Percentiles rank a stretch among this genome's conserved stretches.
phyloP scores from a whole-genome alignment of 257 asterid genomes.

The Paraleonurus japonicus region DNA sequence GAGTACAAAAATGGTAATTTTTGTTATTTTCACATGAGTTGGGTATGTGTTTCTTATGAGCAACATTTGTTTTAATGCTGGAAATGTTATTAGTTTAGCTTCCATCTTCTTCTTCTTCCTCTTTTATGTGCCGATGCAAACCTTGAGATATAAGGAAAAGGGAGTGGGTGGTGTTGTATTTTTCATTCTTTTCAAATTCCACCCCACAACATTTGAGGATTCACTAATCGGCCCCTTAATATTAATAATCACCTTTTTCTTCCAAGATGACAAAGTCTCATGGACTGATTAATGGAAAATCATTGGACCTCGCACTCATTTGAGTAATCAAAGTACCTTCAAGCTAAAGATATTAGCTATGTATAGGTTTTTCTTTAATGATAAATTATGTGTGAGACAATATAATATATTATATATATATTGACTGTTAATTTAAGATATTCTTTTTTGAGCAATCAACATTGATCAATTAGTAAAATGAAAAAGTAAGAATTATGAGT shows the following conservation, averaged over 20 bases:
- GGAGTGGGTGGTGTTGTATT: constrained; percentile 55
- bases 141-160: constrained; percentile 68
- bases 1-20: constrained; percentile 18
- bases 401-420: no score
- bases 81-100: not conserved
- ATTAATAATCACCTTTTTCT: constrained; percentile 51
- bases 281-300: constrained; percentile 38
- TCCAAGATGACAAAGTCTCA: no score
- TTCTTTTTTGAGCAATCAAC: no score
- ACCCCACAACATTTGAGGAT: constrained; percentile 72
- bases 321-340: not conserved
- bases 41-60: not conserved
- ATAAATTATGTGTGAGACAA: no score
- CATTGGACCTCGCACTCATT: not conserved
- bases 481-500: no score
- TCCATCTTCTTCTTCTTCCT: constrained; percentile 77
- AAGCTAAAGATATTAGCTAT: not conserved
- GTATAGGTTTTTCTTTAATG: no score
- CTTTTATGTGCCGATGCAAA: constrained; percentile 83
- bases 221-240: constrained; percentile 83
- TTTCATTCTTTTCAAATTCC: constrained; percentile 76
- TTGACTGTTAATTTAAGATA: no score
- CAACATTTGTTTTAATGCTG: not conserved
- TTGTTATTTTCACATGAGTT: not conserved
- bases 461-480: no score